phyloP scores from a whole-genome alignment of 2,329 filamentous ascomycete genomes.

The Fusarium sp. region DNA sequence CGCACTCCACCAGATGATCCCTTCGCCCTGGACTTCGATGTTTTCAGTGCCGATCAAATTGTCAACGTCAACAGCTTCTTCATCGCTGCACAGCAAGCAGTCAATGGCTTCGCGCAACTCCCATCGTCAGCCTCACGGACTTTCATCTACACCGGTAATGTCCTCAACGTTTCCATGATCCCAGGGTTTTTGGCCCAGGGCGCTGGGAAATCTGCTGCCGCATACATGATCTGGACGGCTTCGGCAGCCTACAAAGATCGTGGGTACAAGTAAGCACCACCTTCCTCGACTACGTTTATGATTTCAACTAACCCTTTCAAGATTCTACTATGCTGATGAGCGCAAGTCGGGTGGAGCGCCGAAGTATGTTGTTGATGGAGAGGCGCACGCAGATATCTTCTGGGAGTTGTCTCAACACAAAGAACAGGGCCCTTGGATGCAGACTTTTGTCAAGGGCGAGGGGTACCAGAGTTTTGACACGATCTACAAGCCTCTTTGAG shows the following conservation, averaged over 20 bases:
- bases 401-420: slow-evolving; percentile 55
- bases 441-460: slow-evolving; percentile 59
- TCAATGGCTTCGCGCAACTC: slow-evolving; percentile 43
- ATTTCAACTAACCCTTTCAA: slow-evolving; percentile 38
- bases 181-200: slow-evolving; percentile 55
- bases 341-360: slow-evolving; percentile 57
- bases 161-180: slow-evolving; percentile 53
- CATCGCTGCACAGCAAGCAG: slow-evolving; percentile 34
- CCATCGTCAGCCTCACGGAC: slow-evolving; percentile 51
- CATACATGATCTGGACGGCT: slow-evolving; percentile 50
- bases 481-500: not conserved
- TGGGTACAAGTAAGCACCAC: slow-evolving; percentile 51
- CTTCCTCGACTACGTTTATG: too few species aligned
- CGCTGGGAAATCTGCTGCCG: slow-evolving; percentile 57
- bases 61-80: slow-evolving; percentile 32
- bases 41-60: slow-evolving; percentile 20
- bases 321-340: slow-evolving; percentile 67
- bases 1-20: slow-evolving; percentile 23
- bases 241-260: slow-evolving; percentile 52
- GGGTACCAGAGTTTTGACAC: slow-evolving; percentile 52
- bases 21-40: slow-evolving; percentile 22
- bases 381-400: slow-evolving; percentile 59
- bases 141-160: slow-evolving; percentile 62
- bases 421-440: slow-evolving; percentile 60
- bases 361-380: slow-evolving; percentile 53